Conservation (phyloP, 805 yeast species). For the Suhomyces sp. region DNA sequence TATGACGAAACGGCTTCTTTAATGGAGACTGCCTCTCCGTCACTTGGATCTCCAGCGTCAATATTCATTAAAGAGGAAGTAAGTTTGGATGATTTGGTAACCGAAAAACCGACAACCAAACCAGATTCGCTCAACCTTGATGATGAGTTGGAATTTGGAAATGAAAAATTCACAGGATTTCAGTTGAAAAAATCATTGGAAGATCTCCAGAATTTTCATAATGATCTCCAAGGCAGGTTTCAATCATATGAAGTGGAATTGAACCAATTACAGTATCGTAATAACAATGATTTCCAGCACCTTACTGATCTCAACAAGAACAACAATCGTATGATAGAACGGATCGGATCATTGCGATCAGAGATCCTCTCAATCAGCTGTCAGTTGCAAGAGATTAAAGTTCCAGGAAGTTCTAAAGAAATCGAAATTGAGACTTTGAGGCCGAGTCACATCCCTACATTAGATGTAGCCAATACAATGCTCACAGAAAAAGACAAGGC, state of each 20-base stretch:
- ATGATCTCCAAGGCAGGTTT: slow-evolving; percentile 9
- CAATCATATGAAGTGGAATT: slow-evolving; percentile 9
- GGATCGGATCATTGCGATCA: slow-evolving; percentile 8
- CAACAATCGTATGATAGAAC: slow-evolving; percentile 7
- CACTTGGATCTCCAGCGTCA: slow-evolving; percentile 1
- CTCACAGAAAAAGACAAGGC: too few relatives aligned
- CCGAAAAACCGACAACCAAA: neutral
- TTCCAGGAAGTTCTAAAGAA: slow-evolving; percentile 1
- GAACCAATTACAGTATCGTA: slow-evolving; percentile 9
- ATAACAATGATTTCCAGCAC: slow-evolving; percentile 10
- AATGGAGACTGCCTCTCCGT: slow-evolving; percentile 14
- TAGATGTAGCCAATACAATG: too few relatives aligned
- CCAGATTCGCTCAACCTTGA: slow-evolving; percentile 1
- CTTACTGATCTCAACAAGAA: slow-evolving; percentile 7
- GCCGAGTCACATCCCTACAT: too few relatives aligned
- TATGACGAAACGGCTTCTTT: slow-evolving; percentile 21
- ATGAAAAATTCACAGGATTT: slow-evolving; percentile 6
- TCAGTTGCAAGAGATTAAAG: slow-evolving; percentile 9
- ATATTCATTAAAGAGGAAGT: slow-evolving; percentile 1
- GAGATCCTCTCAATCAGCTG: slow-evolving; percentile 9
- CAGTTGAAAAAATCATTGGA: slow-evolving; percentile 11
- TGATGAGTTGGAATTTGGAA: too few relatives aligned
- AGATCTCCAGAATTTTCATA: slow-evolving; percentile 12
- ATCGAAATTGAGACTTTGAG: too few relatives aligned
- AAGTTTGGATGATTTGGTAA: slow-evolving; percentile 1